Evolutionary conservation across 305 asterid species (phyloP).

Genomic region (Caryopteris hybrid): DNA sequence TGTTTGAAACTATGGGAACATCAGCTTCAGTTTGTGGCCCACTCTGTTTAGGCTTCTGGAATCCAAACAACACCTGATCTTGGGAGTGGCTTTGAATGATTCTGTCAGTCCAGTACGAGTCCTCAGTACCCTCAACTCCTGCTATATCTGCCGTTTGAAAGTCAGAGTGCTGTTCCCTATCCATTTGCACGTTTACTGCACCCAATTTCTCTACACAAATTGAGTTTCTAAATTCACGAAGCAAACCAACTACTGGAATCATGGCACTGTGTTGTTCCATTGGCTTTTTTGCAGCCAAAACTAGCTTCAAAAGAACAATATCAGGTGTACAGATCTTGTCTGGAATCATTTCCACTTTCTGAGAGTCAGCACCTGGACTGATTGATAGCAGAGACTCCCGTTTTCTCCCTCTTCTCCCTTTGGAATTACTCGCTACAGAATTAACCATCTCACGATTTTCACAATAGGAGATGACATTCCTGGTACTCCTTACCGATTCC

Average conservation of each 20-base stretch:
- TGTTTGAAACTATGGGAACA: constrained; percentile 6
- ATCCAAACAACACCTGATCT: constrained; percentile 31
- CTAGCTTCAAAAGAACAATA: constrained; percentile 47
- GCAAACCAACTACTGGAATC: constrained; percentile 32
- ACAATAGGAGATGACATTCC: constrained; percentile 18
- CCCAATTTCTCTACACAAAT: constrained; percentile 24
- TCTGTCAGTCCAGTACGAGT: constrained; percentile 74
- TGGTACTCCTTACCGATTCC: constrained; percentile 18
- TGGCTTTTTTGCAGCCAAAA: constrained; percentile 47
- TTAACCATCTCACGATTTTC: constrained; percentile 12
- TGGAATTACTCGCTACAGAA: not conserved
- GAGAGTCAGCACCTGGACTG: constrained; percentile 19
- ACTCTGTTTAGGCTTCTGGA: constrained; percentile 17
- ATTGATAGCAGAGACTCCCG: constrained; percentile 7
- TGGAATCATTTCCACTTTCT: constrained; percentile 20
- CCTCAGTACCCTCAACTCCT: constrained; percentile 40
- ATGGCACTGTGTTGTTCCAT: constrained; percentile 28
- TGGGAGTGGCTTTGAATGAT: constrained; percentile 38
- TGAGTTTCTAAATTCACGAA: constrained; percentile 45
- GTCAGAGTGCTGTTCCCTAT: constrained; percentile 17
- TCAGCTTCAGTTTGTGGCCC: constrained; percentile 18
- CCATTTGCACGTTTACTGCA: constrained; percentile 1
- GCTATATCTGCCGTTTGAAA: constrained; percentile 21
- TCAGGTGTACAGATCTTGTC: constrained; percentile 32
- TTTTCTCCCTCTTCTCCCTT: constrained; percentile 17